A percentile compares a stretch with the other conserved stretches of the same genome.
Conservation (phyloP, 495 filamentous ascomycete genomes). For the Aspergillus haitiensis region DNA sequence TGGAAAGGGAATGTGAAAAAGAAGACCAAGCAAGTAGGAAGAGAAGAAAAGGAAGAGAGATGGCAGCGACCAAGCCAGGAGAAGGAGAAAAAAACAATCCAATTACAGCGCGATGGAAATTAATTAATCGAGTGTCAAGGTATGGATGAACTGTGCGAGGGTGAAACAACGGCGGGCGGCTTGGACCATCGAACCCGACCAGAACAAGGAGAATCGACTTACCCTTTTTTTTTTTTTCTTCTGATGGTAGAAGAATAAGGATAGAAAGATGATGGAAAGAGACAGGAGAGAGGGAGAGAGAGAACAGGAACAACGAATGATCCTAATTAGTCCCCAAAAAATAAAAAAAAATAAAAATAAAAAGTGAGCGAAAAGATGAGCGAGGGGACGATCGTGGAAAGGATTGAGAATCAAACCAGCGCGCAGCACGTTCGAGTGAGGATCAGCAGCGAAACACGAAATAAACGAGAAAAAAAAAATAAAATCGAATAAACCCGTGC, state of each 20-base stretch:
- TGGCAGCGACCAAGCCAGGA: neutral
- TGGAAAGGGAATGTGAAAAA: conserved; percentile 5
- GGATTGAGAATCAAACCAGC: neutral
- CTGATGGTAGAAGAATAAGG: neutral
- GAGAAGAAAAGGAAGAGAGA: neutral
- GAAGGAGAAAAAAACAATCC: conserved; percentile 4
- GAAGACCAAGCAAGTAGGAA: neutral
- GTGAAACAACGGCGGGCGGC: conserved; percentile 2
- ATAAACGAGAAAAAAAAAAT: neutral
- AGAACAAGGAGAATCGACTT: conserved; percentile 2
- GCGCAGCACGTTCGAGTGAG: neutral
- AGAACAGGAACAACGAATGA: neutral
- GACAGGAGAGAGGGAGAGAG: conserved; percentile 6
- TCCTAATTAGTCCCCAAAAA: neutral
- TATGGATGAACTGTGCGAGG: neutral
- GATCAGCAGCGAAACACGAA: conserved; percentile 2
- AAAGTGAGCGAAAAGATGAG: neutral
- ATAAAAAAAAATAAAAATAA: neutral
- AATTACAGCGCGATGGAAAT: neutral
- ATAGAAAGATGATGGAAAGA: neutral
- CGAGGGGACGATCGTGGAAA: neutral
- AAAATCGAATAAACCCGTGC: neutral
- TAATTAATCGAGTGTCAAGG: neutral
- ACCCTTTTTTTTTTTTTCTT: neutral
- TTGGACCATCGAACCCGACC: neutral